These are phyloP conservation scores for Alectoria sarmentosa DNA, from an alignment of 495 filamentous ascomycete species.

Conservation along the genomic window DNA sequence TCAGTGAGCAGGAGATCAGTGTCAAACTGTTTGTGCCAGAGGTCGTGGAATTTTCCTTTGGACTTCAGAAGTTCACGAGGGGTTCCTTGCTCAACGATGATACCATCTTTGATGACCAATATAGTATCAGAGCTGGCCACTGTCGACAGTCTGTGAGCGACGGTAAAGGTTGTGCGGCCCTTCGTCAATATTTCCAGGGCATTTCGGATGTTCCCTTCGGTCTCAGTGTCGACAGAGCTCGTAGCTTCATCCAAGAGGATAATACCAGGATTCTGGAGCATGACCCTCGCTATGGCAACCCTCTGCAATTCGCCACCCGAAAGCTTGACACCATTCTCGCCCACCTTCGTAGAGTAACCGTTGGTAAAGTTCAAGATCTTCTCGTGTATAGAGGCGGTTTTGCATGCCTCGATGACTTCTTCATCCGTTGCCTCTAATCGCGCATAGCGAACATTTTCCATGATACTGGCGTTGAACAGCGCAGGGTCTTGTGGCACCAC, in stretches of 20 bases:
- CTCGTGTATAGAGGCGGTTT: constrained; percentile 21
- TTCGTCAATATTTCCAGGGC: constrained; percentile 36
- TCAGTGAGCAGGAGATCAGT: background rate
- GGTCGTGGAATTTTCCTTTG: constrained; percentile 34
- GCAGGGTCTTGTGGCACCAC: constrained; percentile 58
- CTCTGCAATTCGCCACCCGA: constrained; percentile 57
- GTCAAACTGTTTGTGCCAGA: constrained; percentile 32
- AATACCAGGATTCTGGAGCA: constrained; percentile 51
- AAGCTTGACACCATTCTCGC: constrained; percentile 52
- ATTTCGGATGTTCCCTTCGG: constrained; percentile 45
- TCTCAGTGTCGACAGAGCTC: constrained; percentile 50
- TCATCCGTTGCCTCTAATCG: constrained; percentile 36
- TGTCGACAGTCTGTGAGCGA: constrained; percentile 39
- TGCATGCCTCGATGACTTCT: constrained; percentile 25
- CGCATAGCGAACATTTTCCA: constrained; percentile 41
- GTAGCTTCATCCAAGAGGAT: constrained; percentile 55
- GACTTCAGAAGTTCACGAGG: constrained; percentile 33
- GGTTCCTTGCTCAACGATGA: constrained; percentile 30
- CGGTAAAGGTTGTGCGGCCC: constrained; percentile 35
- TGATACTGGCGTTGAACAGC: constrained; percentile 44
- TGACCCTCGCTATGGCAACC: constrained; percentile 50
- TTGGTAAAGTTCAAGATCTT: constrained; percentile 28
- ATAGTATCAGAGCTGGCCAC: constrained; percentile 37
- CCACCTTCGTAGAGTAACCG: constrained; percentile 40
- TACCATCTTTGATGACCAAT: constrained; percentile 32